These are phyloP conservation scores for Podospora sp. DNA, from an alignment of 495 filamentous ascomycete genomes.

Conservation along the genomic window DNA sequence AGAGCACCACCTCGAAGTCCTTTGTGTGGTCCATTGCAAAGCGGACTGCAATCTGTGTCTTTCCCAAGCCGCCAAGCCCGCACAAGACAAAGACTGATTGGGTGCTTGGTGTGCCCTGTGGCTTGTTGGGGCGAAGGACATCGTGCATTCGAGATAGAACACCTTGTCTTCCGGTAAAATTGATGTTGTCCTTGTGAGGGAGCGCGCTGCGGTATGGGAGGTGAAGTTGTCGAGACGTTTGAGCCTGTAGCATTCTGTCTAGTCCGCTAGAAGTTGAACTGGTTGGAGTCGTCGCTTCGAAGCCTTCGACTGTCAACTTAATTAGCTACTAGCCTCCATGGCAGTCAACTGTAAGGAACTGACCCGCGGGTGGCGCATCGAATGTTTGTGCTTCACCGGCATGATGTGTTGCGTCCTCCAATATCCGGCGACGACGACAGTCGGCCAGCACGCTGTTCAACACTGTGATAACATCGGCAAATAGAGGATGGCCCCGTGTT, in stretches of 20 bases:
- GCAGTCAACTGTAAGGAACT: background rate
- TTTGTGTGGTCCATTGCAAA: background rate
- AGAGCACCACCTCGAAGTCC: background rate
- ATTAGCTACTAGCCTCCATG: no score
- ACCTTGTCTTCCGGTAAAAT: background rate
- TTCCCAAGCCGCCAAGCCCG: conserved; percentile 1
- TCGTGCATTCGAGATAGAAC: background rate
- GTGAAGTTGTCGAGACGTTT: background rate
- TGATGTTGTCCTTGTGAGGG: conserved; percentile 10
- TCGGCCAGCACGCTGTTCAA: background rate
- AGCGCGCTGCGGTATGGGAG: background rate
- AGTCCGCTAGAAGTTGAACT: no score
- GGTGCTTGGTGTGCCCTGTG: background rate
- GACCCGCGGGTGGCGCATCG: background rate
- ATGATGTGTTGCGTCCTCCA: background rate
- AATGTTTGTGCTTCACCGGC: background rate
- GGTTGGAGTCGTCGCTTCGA: no score
- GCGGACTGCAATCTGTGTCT: background rate
- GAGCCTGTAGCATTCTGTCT: background rate
- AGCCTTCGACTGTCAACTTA: no score
- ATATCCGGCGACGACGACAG: background rate
- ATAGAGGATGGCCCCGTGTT: background rate
- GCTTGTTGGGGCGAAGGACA: background rate
- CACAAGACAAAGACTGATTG: conserved; percentile 4
- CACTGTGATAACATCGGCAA: background rate